Percentiles rank a stretch among this genome's conserved stretches.
Evolutionary conservation across 495 filamentous ascomycete genomes (phyloP).

Genomic region (Immersiella caudata): DNA sequence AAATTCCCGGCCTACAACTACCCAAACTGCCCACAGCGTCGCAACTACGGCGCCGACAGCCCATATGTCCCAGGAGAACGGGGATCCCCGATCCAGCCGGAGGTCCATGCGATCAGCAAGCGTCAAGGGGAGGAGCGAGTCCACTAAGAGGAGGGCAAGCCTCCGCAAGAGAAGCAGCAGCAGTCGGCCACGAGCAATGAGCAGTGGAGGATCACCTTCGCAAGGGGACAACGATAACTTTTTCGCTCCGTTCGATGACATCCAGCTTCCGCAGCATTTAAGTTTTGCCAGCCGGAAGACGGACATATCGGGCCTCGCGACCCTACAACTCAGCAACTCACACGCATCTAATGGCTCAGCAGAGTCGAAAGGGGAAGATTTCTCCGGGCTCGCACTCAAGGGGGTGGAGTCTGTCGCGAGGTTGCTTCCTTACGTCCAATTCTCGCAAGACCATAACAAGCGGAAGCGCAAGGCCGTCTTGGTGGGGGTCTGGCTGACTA

Average conservation of each 20-base stretch:
- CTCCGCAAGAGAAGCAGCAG: constrained; percentile 49
- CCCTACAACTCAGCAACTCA: constrained; percentile 37
- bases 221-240: constrained; percentile 43
- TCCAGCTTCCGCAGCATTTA: constrained; percentile 40
- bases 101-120: constrained; percentile 41
- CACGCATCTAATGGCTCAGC: constrained; percentile 30
- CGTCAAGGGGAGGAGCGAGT: constrained; percentile 46
- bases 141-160: constrained; percentile 42
- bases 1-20: constrained; percentile 38
- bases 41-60: constrained; percentile 42
- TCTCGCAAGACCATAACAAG: constrained; percentile 53
- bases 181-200: constrained; percentile 42
- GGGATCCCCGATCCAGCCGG: constrained; percentile 34
- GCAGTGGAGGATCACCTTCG: constrained; percentile 36
- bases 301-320: constrained; percentile 13
- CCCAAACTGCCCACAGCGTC: constrained; percentile 49
- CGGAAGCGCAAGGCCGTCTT: constrained; percentile 65
- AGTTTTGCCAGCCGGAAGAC: constrained; percentile 33
- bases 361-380: constrained; percentile 21
- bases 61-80: constrained; percentile 45
- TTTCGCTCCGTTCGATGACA: constrained; percentile 43
- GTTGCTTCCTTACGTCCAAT: constrained; percentile 51
- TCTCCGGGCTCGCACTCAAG: constrained; percentile 22
- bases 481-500: constrained; percentile 85
- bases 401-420: constrained; percentile 31